phyloP scores from a whole-genome alignment of 805 yeast genomes.

The Pichia exigua region DNA sequence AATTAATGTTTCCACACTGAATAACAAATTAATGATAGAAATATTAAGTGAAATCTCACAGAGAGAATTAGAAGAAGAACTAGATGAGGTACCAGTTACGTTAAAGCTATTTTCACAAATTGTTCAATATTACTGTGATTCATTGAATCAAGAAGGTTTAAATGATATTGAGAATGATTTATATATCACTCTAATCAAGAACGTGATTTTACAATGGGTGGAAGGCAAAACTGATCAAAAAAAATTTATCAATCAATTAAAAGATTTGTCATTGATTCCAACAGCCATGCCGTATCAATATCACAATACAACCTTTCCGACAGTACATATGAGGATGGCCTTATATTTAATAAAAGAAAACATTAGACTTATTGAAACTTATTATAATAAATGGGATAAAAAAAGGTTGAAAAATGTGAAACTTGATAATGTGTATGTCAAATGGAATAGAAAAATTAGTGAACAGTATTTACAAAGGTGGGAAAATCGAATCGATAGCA shows the following conservation, averaged over 20 bases:
- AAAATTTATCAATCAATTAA: constrained; percentile 16
- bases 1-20: background rate
- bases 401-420: background rate
- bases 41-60: background rate
- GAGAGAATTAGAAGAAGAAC: background rate
- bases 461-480: background rate
- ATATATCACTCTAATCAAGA: constrained; percentile 15
- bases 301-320: constrained; percentile 15
- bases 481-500: background rate
- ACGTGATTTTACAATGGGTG: constrained; percentile 16
- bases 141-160: constrained; percentile 13
- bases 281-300: constrained; percentile 17
- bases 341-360: constrained; percentile 15
- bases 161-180: constrained; percentile 15
- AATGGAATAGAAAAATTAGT: background rate
- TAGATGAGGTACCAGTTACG: constrained; percentile 9
- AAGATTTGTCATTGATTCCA: constrained; percentile 21
- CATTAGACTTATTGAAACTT: constrained; percentile 16
- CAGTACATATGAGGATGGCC: constrained; percentile 23
- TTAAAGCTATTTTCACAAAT: constrained; percentile 22
- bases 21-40: background rate
- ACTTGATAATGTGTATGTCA: background rate
- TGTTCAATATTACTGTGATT: constrained; percentile 16
- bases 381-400: constrained; percentile 14
- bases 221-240: constrained; percentile 8